These are phyloP conservation scores for Trichoderma arundinaceum DNA, from an alignment of 2,329 filamentous ascomycete genomes.

Conservation along the genomic window DNA sequence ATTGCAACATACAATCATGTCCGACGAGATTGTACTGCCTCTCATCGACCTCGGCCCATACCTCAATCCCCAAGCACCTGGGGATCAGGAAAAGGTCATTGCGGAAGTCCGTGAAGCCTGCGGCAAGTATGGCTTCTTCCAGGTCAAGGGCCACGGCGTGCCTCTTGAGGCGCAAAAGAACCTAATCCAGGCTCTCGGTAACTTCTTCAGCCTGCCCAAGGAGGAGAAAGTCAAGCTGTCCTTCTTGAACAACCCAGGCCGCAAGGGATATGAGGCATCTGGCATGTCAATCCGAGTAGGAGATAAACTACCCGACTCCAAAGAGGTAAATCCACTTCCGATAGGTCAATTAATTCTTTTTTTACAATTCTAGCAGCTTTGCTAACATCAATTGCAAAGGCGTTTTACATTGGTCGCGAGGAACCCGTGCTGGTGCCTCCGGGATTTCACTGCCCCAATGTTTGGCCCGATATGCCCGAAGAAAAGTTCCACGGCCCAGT, in stretches of 20 bases:
- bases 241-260: conserved; percentile 36
- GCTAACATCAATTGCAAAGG: conserved; percentile 8
- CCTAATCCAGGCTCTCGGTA: conserved; percentile 33
- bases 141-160: conserved; percentile 42
- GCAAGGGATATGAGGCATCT: conserved; percentile 40
- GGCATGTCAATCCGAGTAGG: conserved; percentile 39
- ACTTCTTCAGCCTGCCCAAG: conserved; percentile 38
- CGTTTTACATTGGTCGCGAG: conserved; percentile 37
- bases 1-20: background rate
- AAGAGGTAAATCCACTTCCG: conserved; percentile 29
- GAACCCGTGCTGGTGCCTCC: conserved; percentile 36
- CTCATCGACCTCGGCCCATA: conserved; percentile 29
- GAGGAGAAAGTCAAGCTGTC: conserved; percentile 40
- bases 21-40: conserved; percentile 1
- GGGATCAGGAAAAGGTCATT: conserved; percentile 25
- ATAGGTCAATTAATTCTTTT: too few relatives aligned
- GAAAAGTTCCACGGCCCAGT: conserved; percentile 40
- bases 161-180: conserved; percentile 35
- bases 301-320: conserved; percentile 40
- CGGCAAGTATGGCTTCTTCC: conserved; percentile 42
- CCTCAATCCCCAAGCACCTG: conserved; percentile 14
- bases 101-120: conserved; percentile 38
- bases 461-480: conserved; percentile 42
- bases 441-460: conserved; percentile 42
- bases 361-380: background rate